Conservation (phyloP, 495 filamentous ascomycete species). For the Aspergillus baeticus region DNA sequence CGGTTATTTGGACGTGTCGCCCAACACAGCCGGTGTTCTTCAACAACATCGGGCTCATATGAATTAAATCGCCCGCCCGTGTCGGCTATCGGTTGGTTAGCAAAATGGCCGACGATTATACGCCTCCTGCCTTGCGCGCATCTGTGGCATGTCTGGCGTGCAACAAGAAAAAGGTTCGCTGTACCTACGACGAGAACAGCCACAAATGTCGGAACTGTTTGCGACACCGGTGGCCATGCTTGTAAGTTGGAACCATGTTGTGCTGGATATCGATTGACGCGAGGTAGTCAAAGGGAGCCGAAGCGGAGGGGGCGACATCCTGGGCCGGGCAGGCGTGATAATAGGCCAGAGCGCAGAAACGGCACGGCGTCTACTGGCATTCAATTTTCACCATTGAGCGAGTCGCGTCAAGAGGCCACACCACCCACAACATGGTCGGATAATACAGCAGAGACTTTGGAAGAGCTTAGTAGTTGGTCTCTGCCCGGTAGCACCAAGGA, state of each 20-base stretch:
- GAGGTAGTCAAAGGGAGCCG: too few species aligned
- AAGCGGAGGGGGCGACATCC: too few species aligned
- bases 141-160: conserved; percentile 25
- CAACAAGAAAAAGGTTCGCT: conserved; percentile 29
- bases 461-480: neutral
- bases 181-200: conserved; percentile 17
- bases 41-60: neutral
- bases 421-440: neutral
- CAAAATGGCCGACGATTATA: conserved; percentile 15
- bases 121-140: conserved; percentile 21
- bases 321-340: too few species aligned
- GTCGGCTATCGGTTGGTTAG: too few species aligned
- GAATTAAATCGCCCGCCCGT: neutral
- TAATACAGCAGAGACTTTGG: neutral
- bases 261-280: too few species aligned
- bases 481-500: neutral
- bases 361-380: too few species aligned
- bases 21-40: too few species aligned
- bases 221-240: conserved; percentile 27
- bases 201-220: conserved; percentile 21
- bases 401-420: neutral
- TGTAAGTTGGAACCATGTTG: conserved; percentile 9
- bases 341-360: too few species aligned
- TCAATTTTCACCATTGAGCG: too few species aligned
- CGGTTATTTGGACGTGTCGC: too few species aligned